Base-by-base conservation (phyloP, 2,329 filamentous ascomycete genomes). In the Ophiostoma ips region DNA sequence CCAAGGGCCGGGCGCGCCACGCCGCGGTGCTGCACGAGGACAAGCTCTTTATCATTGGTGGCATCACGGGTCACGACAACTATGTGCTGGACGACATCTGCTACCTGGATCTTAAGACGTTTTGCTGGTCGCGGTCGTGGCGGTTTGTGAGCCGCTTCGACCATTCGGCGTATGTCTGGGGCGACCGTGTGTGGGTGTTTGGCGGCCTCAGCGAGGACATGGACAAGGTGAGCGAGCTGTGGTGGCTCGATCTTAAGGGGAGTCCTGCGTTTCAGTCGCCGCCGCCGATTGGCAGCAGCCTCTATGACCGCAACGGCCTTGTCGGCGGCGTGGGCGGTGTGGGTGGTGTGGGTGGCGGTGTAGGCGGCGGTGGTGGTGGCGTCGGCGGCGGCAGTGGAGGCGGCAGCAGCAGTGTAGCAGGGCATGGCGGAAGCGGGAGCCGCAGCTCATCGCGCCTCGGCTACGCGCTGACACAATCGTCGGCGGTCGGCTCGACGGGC, bases 41-140 rank as follows among this genome's bases (percentile, higher is more conserved):
- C 67, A 96, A 95, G 62, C 72, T 98, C 9, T 98, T 95, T 62
- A 84, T 98, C 53, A 82, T 94, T 52, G 92, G 92, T 51, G 92
- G 92, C n/a, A 87, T 96, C 58, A 94, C 88, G 5, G 90, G 89
- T 2, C 84, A 90, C 57, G 88, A 92, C 57, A 95, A 87, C 61
- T 83, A 87, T 58, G 89, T 96, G 21, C 72, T 96, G 46, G 90
- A 96, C 63, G 92, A 98, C 62, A 87, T 98, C 47, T 95, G 88
- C 69, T 98, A 94, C 61, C 76, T 98, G 46, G 92, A 98, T 62
- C 72, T 98, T 44, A 95, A 94, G 70, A 96, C 92, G 2, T 95
- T 87, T 73, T 95, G 89, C 1, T 98, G 92, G 92, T 96, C 90
- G 50, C 81, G 87, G 51, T 83, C 87, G 37, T 98, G 92, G 92